A percentile compares a stretch with the other conserved stretches of the same genome.
phyloP scores from a whole-genome alignment of 2,329 filamentous ascomycete species.

The Arthrinium phaeospermum region DNA sequence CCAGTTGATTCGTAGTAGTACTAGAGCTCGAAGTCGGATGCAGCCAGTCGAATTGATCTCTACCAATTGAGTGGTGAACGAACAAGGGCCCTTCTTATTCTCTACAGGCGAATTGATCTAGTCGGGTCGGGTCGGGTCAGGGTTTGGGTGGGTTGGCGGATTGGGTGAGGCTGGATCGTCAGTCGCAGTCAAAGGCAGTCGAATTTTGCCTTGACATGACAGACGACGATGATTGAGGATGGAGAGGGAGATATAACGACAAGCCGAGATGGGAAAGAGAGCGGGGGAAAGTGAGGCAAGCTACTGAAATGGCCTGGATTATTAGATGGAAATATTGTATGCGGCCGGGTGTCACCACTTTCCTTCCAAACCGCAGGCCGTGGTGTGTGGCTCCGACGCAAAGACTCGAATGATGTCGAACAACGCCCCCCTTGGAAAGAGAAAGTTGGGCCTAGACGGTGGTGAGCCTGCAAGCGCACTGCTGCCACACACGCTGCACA shows the following conservation, averaged over 20 bases:
- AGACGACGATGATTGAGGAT: neutral
- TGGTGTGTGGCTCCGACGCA: neutral
- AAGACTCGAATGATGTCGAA: slow-evolving; percentile 14
- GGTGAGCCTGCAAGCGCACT: neutral
- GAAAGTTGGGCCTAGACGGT: slow-evolving; percentile 6
- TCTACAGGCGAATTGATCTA: neutral
- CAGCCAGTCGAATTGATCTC: neutral
- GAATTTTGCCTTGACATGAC: slow-evolving; percentile 17
- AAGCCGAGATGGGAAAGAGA: neutral
- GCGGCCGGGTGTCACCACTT: slow-evolving; percentile 4
- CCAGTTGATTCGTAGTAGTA: neutral
- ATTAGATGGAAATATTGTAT: slow-evolving; percentile 8
- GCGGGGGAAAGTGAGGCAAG: neutral
- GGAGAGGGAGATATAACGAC: neutral
- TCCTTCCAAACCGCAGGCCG: neutral
- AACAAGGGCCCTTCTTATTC: neutral
- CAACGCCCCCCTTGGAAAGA: neutral
- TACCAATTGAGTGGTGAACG: neutral
- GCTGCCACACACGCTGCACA: neutral
- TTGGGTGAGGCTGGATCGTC: neutral
- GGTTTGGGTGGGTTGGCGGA: neutral
- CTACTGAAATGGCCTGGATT: neutral
- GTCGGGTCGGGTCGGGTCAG: neutral
- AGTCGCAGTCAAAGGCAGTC: slow-evolving; percentile 10
- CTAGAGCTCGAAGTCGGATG: neutral